Evolutionary conservation across 108 stramenopile genomes (phyloP).

Genomic region (Nitzschia sp.): DNA sequence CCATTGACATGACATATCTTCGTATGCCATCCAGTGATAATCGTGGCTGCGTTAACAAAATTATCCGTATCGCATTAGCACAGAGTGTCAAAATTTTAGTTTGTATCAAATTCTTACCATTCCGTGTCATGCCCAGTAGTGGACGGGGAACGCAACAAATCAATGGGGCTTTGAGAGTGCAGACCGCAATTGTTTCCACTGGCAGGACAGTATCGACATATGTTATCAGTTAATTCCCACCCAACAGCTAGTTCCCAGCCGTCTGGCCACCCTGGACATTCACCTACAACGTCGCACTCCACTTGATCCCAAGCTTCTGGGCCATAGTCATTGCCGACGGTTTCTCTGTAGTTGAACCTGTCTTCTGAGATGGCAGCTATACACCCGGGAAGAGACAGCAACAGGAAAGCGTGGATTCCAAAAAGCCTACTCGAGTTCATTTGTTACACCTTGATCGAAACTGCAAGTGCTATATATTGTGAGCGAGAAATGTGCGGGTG

Average conservation of each 20-base stretch:
- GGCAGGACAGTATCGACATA: constrained; percentile 46
- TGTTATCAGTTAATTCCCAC: constrained; percentile 27
- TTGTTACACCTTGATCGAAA: no score
- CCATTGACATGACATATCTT: constrained; percentile 38
- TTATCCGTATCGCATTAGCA: background rate
- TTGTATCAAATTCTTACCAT: constrained; percentile 10
- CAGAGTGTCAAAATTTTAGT: background rate
- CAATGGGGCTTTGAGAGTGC: constrained; percentile 46
- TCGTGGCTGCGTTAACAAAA: constrained; percentile 3
- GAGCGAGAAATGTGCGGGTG: no score
- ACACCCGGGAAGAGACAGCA: no score
- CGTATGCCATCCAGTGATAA: constrained; percentile 45
- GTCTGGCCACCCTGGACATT: constrained; percentile 38
- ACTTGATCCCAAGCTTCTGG: constrained; percentile 51
- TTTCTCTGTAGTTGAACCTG: constrained; percentile 35
- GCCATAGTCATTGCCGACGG: constrained; percentile 39
- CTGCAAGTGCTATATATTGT: no score
- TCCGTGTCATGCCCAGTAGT: constrained; percentile 18
- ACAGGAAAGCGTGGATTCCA: no score
- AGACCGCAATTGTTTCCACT: constrained; percentile 25
- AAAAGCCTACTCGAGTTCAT: no score
- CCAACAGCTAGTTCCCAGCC: constrained; percentile 27
- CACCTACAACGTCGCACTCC: constrained; percentile 29
- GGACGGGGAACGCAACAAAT: constrained; percentile 27
- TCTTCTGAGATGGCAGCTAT: constrained; percentile 4